phyloP scores from a whole-genome alignment of 352 stramenopile genomes.

The Phytophthora sp. region DNA sequence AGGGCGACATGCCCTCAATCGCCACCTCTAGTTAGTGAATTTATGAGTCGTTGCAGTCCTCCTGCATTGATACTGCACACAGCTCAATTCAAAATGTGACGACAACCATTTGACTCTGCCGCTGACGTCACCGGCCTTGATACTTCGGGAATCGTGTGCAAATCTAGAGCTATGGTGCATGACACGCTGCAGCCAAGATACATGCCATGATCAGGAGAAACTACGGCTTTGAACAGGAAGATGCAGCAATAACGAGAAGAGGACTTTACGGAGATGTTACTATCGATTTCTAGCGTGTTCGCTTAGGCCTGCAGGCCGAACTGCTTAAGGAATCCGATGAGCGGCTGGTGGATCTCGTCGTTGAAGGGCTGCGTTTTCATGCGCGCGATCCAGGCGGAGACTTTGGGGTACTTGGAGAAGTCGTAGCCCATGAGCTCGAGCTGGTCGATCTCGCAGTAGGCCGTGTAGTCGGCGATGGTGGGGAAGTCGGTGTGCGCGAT shows the following conservation, averaged over 20 bases:
- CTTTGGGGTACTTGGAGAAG: slow-evolving; percentile 59
- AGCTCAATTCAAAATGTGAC: too few species aligned
- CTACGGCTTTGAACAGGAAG: too few species aligned
- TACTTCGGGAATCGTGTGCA: neutral
- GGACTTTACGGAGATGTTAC: slow-evolving; percentile 16
- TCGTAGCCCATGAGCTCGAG: slow-evolving; percentile 60
- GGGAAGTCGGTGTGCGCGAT: slow-evolving; percentile 52
- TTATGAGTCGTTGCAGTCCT: slow-evolving; percentile 5
- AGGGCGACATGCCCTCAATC: neutral
- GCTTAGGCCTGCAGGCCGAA: slow-evolving; percentile 31
- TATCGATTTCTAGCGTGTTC: slow-evolving; percentile 4
- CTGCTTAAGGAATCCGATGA: slow-evolving; percentile 36
- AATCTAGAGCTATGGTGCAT: slow-evolving; percentile 1
- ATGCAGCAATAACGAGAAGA: too few species aligned
- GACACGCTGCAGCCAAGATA: too few species aligned
- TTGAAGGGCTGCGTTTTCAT: slow-evolving; percentile 65
- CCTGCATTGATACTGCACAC: too few species aligned
- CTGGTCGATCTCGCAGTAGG: slow-evolving; percentile 74
- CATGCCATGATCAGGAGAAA: too few species aligned
- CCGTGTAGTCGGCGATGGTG: slow-evolving; percentile 63
- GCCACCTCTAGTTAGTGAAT: slow-evolving; percentile 9
- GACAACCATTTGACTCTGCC: neutral
- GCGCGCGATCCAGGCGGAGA: slow-evolving; percentile 52
- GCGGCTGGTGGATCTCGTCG: slow-evolving; percentile 54
- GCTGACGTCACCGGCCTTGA: slow-evolving; percentile 9